Conservation (phyloP, 2,329 filamentous ascomycete species). For the Acrodontium crateriforme region DNA sequence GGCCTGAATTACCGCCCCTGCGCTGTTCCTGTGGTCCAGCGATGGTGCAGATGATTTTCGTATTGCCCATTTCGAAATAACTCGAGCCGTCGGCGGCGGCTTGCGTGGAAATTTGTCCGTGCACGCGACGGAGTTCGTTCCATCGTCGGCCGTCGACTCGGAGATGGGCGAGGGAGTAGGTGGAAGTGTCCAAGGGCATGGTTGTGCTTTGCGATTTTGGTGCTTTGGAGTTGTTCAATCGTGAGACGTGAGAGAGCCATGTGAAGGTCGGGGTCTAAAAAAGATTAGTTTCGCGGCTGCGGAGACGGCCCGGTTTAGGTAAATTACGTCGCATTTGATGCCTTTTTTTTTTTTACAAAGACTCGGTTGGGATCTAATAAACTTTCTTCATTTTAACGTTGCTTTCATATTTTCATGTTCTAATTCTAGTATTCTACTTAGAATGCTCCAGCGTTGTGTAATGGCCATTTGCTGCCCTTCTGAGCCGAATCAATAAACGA, state of each 20-base stretch:
- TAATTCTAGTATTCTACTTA: too few species aligned
- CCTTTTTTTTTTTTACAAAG: too few species aligned
- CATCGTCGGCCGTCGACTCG: slow-evolving; percentile 65
- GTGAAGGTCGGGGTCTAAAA: background rate
- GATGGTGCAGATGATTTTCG: slow-evolving; percentile 88
- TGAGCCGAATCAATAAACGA: too few species aligned
- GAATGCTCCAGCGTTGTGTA: too few species aligned
- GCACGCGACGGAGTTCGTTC: slow-evolving; percentile 87
- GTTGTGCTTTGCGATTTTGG: slow-evolving; percentile 8
- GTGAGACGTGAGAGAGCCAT: background rate
- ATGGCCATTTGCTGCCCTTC: too few species aligned
- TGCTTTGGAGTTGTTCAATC: too few species aligned
- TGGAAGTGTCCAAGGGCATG: slow-evolving; percentile 92
- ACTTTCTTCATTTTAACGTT: too few species aligned
- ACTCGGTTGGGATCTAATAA: too few species aligned
- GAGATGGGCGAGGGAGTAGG: slow-evolving; percentile 69
- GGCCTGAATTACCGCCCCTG: slow-evolving; percentile 28
- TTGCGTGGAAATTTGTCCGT: slow-evolving; percentile 84
- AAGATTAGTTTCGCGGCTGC: too few species aligned
- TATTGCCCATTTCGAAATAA: slow-evolving; percentile 95
- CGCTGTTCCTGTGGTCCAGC: slow-evolving; percentile 66
- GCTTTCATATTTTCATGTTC: too few species aligned
- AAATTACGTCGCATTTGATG: too few species aligned
- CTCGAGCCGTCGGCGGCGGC: slow-evolving; percentile 83
- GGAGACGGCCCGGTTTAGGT: too few species aligned